Conservation (phyloP, 306 rosid species). For the Castanea crenata region DNA sequence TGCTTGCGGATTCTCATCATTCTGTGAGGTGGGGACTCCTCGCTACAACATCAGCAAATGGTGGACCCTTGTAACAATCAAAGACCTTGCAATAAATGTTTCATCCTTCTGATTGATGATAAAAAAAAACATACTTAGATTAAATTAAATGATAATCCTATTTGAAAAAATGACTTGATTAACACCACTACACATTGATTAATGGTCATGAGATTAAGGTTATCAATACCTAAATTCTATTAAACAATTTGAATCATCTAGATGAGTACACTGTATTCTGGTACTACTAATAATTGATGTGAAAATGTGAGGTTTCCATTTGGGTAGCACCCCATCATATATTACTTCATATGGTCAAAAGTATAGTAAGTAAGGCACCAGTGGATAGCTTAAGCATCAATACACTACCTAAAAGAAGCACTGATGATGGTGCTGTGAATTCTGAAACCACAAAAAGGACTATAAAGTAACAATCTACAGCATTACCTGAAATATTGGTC, state of each 20-base stretch:
- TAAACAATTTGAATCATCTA: too few species aligned
- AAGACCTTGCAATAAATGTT: background rate
- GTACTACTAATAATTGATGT: background rate
- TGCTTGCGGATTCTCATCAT: background rate
- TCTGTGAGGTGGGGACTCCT: background rate
- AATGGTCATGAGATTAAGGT: background rate
- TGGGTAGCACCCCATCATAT: background rate
- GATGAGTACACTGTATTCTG: background rate
- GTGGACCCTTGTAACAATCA: background rate
- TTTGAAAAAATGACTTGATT: background rate
- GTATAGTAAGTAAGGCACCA: background rate
- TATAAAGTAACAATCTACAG: slow-evolving; percentile 12
- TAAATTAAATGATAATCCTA: background rate
- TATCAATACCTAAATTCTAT: too few species aligned
- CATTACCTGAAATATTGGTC: slow-evolving; percentile 46
- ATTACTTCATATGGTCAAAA: background rate
- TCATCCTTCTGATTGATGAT: background rate
- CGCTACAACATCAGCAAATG: background rate
- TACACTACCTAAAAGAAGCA: slow-evolving; percentile 1
- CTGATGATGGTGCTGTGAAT: background rate
- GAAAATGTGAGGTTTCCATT: background rate
- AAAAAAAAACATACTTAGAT: background rate
- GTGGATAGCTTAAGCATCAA: slow-evolving; percentile 6
- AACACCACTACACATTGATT: background rate
- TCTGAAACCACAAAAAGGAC: background rate